Evolutionary conservation across 2,329 filamentous ascomycete species (phyloP).

Genomic region (Endothia cerciana): DNA sequence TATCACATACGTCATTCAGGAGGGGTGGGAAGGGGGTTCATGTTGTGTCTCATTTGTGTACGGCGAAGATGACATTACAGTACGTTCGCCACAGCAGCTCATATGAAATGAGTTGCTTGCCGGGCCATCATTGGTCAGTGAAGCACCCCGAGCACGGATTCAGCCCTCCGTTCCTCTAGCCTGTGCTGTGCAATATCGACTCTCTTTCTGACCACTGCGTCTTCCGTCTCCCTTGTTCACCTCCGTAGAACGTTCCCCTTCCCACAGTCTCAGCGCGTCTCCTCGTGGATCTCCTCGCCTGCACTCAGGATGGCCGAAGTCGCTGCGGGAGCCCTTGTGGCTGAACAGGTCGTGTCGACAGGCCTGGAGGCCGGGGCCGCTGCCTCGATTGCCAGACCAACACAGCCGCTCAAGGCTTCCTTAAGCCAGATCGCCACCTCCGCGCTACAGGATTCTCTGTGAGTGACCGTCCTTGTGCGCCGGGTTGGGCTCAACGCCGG

Average conservation of each 20-base stretch:
- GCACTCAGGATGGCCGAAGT: conserved; percentile 41
- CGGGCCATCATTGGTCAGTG: no score
- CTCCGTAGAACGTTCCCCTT: no score
- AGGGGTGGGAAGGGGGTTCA: not conserved
- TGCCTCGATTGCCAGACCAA: conserved; percentile 53
- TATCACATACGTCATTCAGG: not conserved
- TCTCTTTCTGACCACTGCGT: no score
- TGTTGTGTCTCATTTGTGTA: not conserved
- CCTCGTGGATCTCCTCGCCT: not conserved
- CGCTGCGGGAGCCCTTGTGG: conserved; percentile 43
- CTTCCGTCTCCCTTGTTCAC: no score
- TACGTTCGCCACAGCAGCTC: no score
- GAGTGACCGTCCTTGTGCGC: conserved; percentile 13
- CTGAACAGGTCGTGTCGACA: conserved; percentile 46
- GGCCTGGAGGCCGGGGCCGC: conserved; percentile 45
- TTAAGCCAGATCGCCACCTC: conserved; percentile 50
- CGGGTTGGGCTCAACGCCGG: no score
- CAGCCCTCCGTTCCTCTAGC: no score
- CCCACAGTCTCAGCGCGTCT: no score
- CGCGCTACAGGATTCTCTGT: conserved; percentile 38
- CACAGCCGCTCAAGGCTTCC: conserved; percentile 54
- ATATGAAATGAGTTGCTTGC: no score
- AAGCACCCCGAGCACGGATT: no score
- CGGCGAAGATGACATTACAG: not conserved
- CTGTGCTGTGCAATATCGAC: no score